Conservation (phyloP, 768 basidiomycete species). For the Daedalea quercina region DNA sequence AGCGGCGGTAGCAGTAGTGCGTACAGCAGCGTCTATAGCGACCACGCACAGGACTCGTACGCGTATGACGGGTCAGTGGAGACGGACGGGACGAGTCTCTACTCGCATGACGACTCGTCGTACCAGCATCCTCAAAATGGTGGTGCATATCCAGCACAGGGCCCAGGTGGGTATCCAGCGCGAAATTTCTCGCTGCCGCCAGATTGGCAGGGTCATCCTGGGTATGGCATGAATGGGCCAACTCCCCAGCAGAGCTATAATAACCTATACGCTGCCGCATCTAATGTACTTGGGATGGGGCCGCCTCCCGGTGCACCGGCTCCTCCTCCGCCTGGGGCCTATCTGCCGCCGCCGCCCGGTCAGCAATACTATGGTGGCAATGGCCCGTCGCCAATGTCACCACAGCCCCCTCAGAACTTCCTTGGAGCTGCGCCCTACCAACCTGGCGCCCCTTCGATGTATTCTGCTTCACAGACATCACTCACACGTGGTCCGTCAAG, state of each 20-base stretch:
- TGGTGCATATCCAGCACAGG: slow-evolving; percentile 4
- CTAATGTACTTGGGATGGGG: slow-evolving; percentile 73
- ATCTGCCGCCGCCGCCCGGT: slow-evolving; percentile 7
- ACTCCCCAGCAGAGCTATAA: slow-evolving; percentile 31
- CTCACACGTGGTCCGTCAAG: slow-evolving; percentile 9
- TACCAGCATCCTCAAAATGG: slow-evolving; percentile 20
- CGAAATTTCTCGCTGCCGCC: slow-evolving; percentile 7
- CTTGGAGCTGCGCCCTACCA: slow-evolving; percentile 12
- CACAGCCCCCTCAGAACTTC: slow-evolving; percentile 12
- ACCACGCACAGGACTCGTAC: slow-evolving; percentile 15
- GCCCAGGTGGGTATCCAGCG: slow-evolving; percentile 7
- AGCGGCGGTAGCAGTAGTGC: slow-evolving; percentile 28
- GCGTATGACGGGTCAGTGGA: slow-evolving; percentile 24
- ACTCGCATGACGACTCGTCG: slow-evolving; percentile 32
- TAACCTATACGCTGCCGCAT: slow-evolving; percentile 66
- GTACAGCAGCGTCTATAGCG: slow-evolving; percentile 23
- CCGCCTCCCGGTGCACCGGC: slow-evolving; percentile 41
- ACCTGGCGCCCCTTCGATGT: slow-evolving; percentile 12
- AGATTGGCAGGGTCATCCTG: slow-evolving; percentile 9
- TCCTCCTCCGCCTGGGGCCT: slow-evolving; percentile 10
- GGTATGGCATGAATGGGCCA: slow-evolving; percentile 7
- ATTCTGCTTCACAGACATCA: slow-evolving; percentile 13
- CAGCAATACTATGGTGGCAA: slow-evolving; percentile 9
- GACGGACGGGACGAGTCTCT: slow-evolving; percentile 27
- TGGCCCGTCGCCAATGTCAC: slow-evolving; percentile 5